phyloP scores from a whole-genome alignment of 2,329 filamentous ascomycete genomes.

The Calonectria naviculata region DNA sequence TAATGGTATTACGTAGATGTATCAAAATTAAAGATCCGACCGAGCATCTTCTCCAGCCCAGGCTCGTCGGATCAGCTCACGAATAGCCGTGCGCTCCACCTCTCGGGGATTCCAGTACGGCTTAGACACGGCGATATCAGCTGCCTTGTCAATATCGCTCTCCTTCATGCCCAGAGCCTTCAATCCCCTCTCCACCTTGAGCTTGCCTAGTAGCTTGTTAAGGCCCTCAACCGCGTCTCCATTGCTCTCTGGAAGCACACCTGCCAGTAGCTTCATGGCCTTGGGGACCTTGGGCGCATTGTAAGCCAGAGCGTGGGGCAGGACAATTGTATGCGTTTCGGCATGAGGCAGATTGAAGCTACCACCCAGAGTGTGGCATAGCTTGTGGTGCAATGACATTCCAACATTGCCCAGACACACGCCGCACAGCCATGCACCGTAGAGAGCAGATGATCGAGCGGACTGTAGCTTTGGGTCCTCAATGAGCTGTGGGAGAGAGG shows the following conservation, averaged over 20 bases:
- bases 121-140: conserved; percentile 67
- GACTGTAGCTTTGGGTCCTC: conserved; percentile 49
- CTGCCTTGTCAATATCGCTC: conserved; percentile 68
- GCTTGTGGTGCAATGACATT: conserved; percentile 22
- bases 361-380: conserved; percentile 63
- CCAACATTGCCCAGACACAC: conserved; percentile 16
- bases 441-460: conserved; percentile 54
- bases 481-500: conserved; percentile 63
- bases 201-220: conserved; percentile 64
- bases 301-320: conserved; percentile 72
- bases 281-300: conserved; percentile 67
- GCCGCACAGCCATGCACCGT: conserved; percentile 55
- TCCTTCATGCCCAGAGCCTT: conserved; percentile 70
- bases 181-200: conserved; percentile 63
- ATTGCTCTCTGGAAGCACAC: conserved; percentile 64
- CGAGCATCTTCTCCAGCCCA: conserved; percentile 69
- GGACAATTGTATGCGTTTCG: conserved; percentile 51
- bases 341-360: conserved; percentile 42
- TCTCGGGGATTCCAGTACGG: conserved; percentile 69
- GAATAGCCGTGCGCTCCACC: conserved; percentile 62
- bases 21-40: conserved; percentile 20
- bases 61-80: conserved; percentile 68
- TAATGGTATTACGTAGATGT: not conserved
- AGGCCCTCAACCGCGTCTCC: conserved; percentile 68
- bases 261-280: conserved; percentile 63